Evolutionary conservation across 805 yeast genomes (phyloP).

Genomic region (Ogataea paradorogensis): DNA sequence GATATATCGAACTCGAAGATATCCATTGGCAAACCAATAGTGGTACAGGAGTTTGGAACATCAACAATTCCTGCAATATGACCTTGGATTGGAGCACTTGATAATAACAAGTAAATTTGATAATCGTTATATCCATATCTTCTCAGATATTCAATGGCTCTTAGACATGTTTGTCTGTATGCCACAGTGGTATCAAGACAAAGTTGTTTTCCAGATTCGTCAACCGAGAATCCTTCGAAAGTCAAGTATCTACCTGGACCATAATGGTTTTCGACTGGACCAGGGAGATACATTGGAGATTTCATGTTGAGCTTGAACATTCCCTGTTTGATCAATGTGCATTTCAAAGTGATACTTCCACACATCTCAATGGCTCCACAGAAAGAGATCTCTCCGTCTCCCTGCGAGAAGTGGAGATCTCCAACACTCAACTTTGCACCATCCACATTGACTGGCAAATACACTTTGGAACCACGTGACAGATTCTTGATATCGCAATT

Average conservation of each 20-base stretch:
- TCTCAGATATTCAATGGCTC: constrained; percentile 49
- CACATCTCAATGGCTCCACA: constrained; percentile 57
- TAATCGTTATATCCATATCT: constrained; percentile 50
- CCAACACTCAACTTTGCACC: constrained; percentile 50
- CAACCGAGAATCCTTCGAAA: constrained; percentile 53
- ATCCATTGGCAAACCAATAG: constrained; percentile 50
- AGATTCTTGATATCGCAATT: constrained; percentile 52
- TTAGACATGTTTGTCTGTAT: constrained; percentile 46
- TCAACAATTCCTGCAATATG: constrained; percentile 52
- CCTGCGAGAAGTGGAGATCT: constrained; percentile 51
- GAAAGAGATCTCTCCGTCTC: constrained; percentile 52
- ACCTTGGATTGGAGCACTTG: constrained; percentile 50
- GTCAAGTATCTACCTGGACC: constrained; percentile 49
- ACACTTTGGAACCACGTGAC: constrained; percentile 47
- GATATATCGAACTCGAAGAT: constrained; percentile 48
- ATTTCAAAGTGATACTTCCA: constrained; percentile 43
- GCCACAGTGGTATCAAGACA: constrained; percentile 49
- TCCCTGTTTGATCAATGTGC: constrained; percentile 42
- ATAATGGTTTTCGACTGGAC: constrained; percentile 46
- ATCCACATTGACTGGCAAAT: constrained; percentile 44
- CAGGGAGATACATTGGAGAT: constrained; percentile 47
- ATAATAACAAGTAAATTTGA: constrained; percentile 44
- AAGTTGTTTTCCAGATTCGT: constrained; percentile 44
- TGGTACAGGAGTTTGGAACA: constrained; percentile 51
- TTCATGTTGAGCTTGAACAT: constrained; percentile 39